Conservation (phyloP, 2,329 filamentous ascomycete genomes). For the Zasmidium citrigriseum region DNA sequence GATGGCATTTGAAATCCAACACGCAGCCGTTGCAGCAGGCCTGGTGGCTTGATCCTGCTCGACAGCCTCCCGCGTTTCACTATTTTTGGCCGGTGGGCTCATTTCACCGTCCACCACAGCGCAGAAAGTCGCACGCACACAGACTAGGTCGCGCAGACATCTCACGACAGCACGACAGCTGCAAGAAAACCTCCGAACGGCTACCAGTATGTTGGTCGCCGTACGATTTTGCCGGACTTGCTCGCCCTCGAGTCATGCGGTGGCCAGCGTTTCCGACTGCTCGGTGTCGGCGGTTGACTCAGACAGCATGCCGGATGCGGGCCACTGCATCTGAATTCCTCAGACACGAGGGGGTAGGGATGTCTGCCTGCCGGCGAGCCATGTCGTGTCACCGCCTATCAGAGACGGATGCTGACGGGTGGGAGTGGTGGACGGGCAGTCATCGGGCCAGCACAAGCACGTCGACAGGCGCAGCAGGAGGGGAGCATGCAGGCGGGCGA, state of each 20-base stretch:
- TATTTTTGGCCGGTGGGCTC: slow-evolving; percentile 17
- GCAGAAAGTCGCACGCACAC: neutral
- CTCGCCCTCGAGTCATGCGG: slow-evolving; percentile 24
- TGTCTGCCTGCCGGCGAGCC: slow-evolving; percentile 8
- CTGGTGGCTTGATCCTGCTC: slow-evolving; percentile 9
- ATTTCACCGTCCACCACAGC: slow-evolving; percentile 7
- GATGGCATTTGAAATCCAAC: slow-evolving; percentile 4
- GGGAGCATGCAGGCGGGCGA: slow-evolving; percentile 4
- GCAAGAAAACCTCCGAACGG: slow-evolving; percentile 22
- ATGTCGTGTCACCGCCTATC: slow-evolving; percentile 16
- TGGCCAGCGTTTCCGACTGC: slow-evolving; percentile 15
- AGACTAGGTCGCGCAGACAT: slow-evolving; percentile 8
- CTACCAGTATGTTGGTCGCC: slow-evolving; percentile 10
- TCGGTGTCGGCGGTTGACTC: slow-evolving; percentile 13
- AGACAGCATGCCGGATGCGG: slow-evolving; percentile 16
- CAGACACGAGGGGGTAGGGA: slow-evolving; percentile 27
- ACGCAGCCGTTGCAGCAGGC: slow-evolving; percentile 3
- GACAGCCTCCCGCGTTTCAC: slow-evolving; percentile 14
- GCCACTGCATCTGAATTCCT: slow-evolving; percentile 19
- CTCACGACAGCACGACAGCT: slow-evolving; percentile 11
- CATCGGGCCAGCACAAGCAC: slow-evolving; percentile 3
- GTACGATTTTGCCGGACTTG: slow-evolving; percentile 18
- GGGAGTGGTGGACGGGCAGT: slow-evolving; percentile 11
- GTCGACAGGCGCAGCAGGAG: slow-evolving; percentile 1
- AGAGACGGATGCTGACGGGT: slow-evolving; percentile 11